Conservation (phyloP, 805 yeast species). For the Ogataea naganishii region DNA sequence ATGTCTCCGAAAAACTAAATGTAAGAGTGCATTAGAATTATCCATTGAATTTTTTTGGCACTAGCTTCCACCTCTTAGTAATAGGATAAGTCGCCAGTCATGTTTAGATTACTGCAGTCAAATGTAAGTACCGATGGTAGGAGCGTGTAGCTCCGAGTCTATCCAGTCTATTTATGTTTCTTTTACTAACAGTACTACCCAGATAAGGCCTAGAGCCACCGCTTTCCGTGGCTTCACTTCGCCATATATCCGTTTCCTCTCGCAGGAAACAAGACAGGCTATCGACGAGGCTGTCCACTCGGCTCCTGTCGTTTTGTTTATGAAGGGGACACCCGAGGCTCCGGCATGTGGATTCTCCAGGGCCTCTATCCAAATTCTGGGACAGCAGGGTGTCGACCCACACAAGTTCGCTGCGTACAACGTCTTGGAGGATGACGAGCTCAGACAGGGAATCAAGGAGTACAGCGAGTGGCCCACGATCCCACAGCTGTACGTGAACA, state of each 20-base stretch:
- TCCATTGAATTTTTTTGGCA: no score
- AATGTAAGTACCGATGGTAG: no score
- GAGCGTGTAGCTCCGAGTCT: no score
- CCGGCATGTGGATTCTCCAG: conserved; percentile 98
- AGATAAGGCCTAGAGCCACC: no score
- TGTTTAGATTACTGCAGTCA: no score
- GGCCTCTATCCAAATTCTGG: conserved; percentile 86
- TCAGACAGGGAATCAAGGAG: conserved; percentile 93
- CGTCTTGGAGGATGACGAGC: conserved; percentile 88
- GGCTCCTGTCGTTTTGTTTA: conserved; percentile 92
- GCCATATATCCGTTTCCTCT: conserved; percentile 47
- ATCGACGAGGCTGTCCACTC: conserved; percentile 79
- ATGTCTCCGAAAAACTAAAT: no score
- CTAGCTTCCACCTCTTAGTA: no score
- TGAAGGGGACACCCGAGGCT: conserved; percentile 98
- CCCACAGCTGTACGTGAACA: conserved; percentile 87
- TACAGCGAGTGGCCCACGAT: conserved; percentile 97
- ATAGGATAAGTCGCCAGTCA: no score
- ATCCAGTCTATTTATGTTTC: no score
- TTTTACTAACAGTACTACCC: no score
- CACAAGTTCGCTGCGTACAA: conserved; percentile 93
- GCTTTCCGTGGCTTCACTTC: no score
- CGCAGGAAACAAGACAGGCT: conserved; percentile 74
- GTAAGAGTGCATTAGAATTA: no score
- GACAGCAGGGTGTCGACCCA: conserved; percentile 97